phyloP scores from a whole-genome alignment of 805 yeast species.

The Candida railenensis region DNA sequence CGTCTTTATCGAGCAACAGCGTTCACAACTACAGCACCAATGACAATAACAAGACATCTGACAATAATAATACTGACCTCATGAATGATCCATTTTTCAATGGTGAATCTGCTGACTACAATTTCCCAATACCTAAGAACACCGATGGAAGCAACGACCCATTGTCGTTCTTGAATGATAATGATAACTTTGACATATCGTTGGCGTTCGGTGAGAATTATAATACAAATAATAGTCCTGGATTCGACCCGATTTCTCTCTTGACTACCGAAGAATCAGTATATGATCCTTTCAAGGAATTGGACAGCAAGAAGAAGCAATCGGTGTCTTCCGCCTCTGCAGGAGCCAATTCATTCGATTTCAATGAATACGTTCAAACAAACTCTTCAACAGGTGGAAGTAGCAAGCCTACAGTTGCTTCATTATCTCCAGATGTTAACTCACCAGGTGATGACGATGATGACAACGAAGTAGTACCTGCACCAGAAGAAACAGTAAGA shows the following conservation, averaged over 20 bases:
- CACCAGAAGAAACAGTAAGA: constrained; percentile 57
- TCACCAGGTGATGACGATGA: constrained; percentile 19
- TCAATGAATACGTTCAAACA: constrained; percentile 32
- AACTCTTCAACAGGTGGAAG: background rate
- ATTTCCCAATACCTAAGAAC: constrained; percentile 8
- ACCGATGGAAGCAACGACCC: constrained; percentile 33
- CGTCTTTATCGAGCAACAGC: background rate
- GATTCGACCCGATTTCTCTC: constrained; percentile 37
- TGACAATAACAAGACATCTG: background rate
- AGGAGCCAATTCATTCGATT: constrained; percentile 21
- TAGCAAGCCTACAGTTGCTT: constrained; percentile 2
- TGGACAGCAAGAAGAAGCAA: constrained; percentile 18
- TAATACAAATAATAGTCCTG: constrained; percentile 11
- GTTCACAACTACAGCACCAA: background rate
- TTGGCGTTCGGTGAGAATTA: constrained; percentile 44
- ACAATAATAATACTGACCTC: constrained; percentile 8
- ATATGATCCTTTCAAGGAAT: constrained; percentile 50
- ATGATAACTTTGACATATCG: constrained; percentile 50
- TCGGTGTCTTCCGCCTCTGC: background rate
- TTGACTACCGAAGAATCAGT: constrained; percentile 56
- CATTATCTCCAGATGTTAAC: constrained; percentile 1
- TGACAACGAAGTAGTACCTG: constrained; percentile 60
- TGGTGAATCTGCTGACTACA: constrained; percentile 9
- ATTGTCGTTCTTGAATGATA: constrained; percentile 45
- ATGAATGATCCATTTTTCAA: constrained; percentile 17